phyloP scores from a whole-genome alignment of 2,329 filamentous ascomycete species.

The Sphaerulina vaccinii region DNA sequence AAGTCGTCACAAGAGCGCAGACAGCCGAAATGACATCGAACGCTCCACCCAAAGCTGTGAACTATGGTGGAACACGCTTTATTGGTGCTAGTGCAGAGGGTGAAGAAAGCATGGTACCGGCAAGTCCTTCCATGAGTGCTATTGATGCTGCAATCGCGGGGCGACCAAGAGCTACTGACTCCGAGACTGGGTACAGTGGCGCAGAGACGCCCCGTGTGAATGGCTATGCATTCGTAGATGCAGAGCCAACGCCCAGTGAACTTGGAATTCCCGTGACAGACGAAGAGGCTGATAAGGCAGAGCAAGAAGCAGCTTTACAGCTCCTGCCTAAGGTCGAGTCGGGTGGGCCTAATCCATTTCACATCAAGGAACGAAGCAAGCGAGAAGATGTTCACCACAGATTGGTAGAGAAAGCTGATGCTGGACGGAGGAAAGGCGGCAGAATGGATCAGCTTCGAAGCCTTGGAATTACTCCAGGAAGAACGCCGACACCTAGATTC shows the following conservation, averaged over 20 bases:
- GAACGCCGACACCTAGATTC: conserved; percentile 67
- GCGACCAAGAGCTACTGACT: conserved; percentile 60
- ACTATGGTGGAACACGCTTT: conserved; percentile 81
- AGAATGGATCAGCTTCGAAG: conserved; percentile 34
- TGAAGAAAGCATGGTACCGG: conserved; percentile 49
- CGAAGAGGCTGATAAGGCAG: conserved; percentile 35
- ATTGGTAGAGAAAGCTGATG: conserved; percentile 79
- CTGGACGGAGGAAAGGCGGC: conserved; percentile 66
- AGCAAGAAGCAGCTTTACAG: conserved; percentile 40
- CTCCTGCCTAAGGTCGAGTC: conserved; percentile 50
- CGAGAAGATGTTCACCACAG: conserved; percentile 80
- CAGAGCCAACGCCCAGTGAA: conserved; percentile 61
- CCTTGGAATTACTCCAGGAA: conserved; percentile 45
- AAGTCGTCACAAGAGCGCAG: conserved; percentile 61
- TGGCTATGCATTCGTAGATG: conserved; percentile 91
- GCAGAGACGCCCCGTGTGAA: conserved; percentile 86
- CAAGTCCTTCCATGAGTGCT: conserved; percentile 80
- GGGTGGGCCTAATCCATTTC: conserved; percentile 71
- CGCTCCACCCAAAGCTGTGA: conserved; percentile 72
- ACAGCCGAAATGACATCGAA: conserved; percentile 67
- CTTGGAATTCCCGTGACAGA: conserved; percentile 50
- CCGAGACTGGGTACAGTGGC: conserved; percentile 60
- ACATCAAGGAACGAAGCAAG: conserved; percentile 69
- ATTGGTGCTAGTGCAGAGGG: conserved; percentile 34
- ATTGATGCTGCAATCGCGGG: conserved; percentile 82